Percentiles rank a stretch among this genome's conserved stretches.
These are phyloP conservation scores for Penicillium oxalicum DNA, from an alignment of 2,329 filamentous ascomycete species.

Conservation along the genomic window DNA sequence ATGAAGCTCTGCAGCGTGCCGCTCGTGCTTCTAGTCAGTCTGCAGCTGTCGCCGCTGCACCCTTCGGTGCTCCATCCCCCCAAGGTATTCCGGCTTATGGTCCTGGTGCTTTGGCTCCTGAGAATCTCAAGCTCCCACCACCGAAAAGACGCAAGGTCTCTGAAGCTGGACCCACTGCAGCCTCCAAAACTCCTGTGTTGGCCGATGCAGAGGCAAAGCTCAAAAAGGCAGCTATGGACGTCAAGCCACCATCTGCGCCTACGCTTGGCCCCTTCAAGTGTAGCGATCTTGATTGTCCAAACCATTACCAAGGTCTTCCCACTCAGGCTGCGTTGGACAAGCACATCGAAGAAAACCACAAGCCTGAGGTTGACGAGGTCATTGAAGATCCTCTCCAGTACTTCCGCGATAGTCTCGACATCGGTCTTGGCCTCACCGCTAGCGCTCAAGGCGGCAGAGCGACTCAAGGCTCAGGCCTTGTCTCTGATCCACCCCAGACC, in stretches of 20 bases:
- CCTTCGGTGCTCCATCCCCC: conserved; percentile 50
- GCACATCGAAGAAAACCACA: conserved; percentile 51
- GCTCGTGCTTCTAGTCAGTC: conserved; percentile 36
- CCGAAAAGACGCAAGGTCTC: conserved; percentile 54
- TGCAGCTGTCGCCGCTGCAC: conserved; percentile 44
- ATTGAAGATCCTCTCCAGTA: conserved; percentile 54
- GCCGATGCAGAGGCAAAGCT: conserved; percentile 28
- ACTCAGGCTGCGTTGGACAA: conserved; percentile 50
- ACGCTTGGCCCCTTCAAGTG: conserved; percentile 49
- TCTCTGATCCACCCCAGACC: conserved; percentile 13
- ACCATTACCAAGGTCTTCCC: conserved; percentile 50
- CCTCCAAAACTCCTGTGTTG: conserved; percentile 17
- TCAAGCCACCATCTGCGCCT: conserved; percentile 35
- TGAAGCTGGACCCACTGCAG: conserved; percentile 33
- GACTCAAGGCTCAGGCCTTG: conserved; percentile 7
- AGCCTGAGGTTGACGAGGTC: conserved; percentile 36
- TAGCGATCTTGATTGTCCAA: conserved; percentile 47
- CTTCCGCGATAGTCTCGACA: conserved; percentile 48
- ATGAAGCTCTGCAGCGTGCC: conserved; percentile 38
- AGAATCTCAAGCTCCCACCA: conserved; percentile 54
- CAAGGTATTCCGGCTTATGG: conserved; percentile 54
- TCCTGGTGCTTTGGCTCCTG: conserved; percentile 47
- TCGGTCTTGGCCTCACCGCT: conserved; percentile 42
- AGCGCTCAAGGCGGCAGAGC: conserved; percentile 18
- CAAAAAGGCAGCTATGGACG: conserved; percentile 36